phyloP scores from a whole-genome alignment of 1,284 basidiomycete species.

The Tilletia caries region DNA sequence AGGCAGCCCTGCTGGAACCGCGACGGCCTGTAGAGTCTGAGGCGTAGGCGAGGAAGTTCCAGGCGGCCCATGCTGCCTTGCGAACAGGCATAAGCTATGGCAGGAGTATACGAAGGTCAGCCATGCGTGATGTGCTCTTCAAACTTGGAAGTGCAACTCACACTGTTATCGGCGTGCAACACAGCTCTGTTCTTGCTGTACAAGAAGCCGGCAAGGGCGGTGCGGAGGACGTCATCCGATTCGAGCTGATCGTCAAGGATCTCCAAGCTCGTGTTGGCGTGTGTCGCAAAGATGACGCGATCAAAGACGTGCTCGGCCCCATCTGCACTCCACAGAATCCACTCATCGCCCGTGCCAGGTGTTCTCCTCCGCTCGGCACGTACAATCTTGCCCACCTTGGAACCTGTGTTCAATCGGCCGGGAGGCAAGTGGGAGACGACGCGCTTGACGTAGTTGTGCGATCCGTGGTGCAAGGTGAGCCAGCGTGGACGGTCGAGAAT shows the following conservation, averaged over 20 bases:
- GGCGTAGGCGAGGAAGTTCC: slow-evolving; percentile 41
- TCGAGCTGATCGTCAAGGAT: slow-evolving; percentile 61
- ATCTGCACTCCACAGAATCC: slow-evolving; percentile 57
- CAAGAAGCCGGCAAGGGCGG: slow-evolving; percentile 32
- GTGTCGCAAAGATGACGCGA: slow-evolving; percentile 73
- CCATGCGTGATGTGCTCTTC: slow-evolving; percentile 60
- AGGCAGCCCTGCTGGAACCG: slow-evolving; percentile 15
- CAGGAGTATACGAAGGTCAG: neutral
- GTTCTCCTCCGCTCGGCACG: slow-evolving; percentile 19
- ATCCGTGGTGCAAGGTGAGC: slow-evolving; percentile 72
- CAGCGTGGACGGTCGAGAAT: slow-evolving; percentile 71
- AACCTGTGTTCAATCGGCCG: slow-evolving; percentile 23
- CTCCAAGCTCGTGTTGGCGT: slow-evolving; percentile 66
- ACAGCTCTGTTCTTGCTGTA: slow-evolving; percentile 72
- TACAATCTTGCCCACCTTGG: neutral
- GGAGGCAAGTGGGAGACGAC: slow-evolving; percentile 26
- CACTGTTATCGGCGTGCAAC: slow-evolving; percentile 61
- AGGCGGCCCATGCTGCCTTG: slow-evolving; percentile 34
- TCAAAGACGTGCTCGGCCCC: slow-evolving; percentile 63
- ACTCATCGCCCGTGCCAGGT: slow-evolving; percentile 17
- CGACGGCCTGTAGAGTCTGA: slow-evolving; percentile 8
- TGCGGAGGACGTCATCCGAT: slow-evolving; percentile 64
- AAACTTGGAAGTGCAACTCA: slow-evolving; percentile 28
- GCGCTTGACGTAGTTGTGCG: slow-evolving; percentile 31
- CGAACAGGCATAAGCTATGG: slow-evolving; percentile 32